Percentiles rank a stretch among this genome's conserved stretches.
These are phyloP conservation scores for Luvunga scandens DNA, from an alignment of 345 rosid species.

Conservation along the genomic window DNA sequence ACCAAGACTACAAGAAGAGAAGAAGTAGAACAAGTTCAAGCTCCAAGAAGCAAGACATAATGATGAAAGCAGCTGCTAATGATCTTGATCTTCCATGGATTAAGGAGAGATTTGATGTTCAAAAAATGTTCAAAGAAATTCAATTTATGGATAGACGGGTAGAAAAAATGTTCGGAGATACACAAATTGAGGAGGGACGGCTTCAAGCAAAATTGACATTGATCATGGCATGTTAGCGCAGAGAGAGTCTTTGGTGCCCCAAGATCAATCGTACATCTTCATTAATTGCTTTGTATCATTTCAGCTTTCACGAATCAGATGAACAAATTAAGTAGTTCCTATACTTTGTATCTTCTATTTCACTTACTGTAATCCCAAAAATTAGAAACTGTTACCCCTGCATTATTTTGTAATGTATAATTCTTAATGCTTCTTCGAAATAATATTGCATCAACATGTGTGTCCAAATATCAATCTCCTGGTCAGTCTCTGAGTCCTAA, in stretches of 20 bases:
- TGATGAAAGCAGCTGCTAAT: no score
- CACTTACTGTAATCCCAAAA: not conserved
- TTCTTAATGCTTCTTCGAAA: not conserved
- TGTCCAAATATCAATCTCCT: not conserved
- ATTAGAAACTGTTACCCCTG: no score
- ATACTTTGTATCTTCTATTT: not conserved
- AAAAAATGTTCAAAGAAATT: not conserved
- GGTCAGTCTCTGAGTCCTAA: not conserved
- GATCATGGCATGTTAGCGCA: not conserved
- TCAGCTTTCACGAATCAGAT: not conserved
- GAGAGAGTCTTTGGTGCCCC: no score
- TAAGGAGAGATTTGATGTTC: not conserved
- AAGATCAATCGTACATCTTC: not conserved
- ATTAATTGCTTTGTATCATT: not conserved
- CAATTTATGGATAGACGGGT: not conserved
- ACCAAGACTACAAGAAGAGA: no score
- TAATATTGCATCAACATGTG: no score
- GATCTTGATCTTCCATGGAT: no score
- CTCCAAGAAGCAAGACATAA: no score
- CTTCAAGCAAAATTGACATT: not conserved
- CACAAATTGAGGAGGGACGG: not conserved
- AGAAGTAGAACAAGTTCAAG: no score
- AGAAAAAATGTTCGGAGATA: not conserved
- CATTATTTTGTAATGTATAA: not conserved
- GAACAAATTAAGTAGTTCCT: not conserved